A percentile compares a stretch with the other conserved stretches of the same genome.
Conservation (phyloP, 768 basidiomycete species). For the Chiua virens region DNA sequence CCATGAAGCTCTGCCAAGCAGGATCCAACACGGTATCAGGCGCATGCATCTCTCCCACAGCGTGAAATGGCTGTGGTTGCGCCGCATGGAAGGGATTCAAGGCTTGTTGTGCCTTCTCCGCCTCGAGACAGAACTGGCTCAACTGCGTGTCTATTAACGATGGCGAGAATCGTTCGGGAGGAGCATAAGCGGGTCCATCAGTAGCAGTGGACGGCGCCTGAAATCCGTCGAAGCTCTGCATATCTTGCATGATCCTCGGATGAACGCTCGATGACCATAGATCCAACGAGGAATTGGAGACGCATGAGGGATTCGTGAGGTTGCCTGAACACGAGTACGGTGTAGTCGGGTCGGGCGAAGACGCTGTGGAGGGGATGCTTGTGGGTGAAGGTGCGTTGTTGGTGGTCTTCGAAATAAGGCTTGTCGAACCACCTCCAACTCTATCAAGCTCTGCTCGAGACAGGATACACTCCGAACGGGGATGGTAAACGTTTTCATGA, state of each 20-base stretch:
- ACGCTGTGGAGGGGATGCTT: not conserved
- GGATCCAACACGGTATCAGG: conserved; percentile 48
- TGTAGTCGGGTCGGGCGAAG: conserved; percentile 14
- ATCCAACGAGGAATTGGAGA: conserved; percentile 6
- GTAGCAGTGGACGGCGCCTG: conserved; percentile 19
- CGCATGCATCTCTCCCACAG: conserved; percentile 1
- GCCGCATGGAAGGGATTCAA: conserved; percentile 18
- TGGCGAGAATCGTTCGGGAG: conserved; percentile 25
- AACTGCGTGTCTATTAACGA: conserved; percentile 34
- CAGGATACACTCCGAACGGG: conserved; percentile 27
- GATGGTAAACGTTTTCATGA: conserved; percentile 38
- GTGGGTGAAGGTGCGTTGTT: conserved; percentile 6
- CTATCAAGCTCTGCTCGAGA: conserved; percentile 52
- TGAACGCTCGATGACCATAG: conserved; percentile 17
- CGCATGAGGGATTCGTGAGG: not conserved
- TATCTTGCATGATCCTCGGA: conserved; percentile 49
- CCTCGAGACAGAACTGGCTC: conserved; percentile 18
- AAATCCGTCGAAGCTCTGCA: conserved; percentile 44
- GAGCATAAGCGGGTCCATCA: conserved; percentile 30
- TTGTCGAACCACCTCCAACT: conserved; percentile 52
- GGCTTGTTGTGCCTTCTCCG: conserved; percentile 9
- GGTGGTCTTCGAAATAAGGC: conserved; percentile 33
- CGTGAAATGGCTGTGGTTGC: conserved; percentile 11
- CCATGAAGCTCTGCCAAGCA: conserved; percentile 66
- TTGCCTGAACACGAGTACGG: conserved; percentile 11